A percentile compares a stretch with the other conserved stretches of the same genome.
Evolutionary conservation across 2,329 filamentous ascomycete species (phyloP).

Genomic region (Colletotrichum sp.): DNA sequence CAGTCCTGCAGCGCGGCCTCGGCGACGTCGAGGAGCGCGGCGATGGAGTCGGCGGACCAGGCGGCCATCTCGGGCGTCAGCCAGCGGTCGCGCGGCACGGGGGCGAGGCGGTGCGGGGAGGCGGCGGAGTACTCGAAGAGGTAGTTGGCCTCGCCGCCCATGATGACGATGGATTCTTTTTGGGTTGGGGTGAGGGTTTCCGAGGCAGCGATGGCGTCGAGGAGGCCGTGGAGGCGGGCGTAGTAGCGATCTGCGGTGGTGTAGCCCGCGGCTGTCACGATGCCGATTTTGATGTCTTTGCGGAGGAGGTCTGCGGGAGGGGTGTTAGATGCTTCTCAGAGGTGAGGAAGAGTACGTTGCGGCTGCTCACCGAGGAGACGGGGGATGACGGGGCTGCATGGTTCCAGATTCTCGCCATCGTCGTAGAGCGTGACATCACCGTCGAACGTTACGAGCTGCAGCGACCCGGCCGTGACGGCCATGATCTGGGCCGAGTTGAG

Average conservation of each 20-base stretch:
- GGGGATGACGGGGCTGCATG: conserved; percentile 78
- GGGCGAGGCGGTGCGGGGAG: conserved; percentile 69
- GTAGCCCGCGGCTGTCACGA: conserved; percentile 96
- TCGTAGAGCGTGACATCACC: conserved; percentile 97
- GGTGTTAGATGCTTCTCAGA: not conserved
- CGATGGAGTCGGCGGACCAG: conserved; percentile 80
- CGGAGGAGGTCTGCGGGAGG: conserved; percentile 66
- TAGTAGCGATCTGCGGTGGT: conserved; percentile 88
- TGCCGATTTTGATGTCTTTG: conserved; percentile 84
- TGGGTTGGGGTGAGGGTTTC: conserved; percentile 65
- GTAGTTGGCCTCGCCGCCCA: conserved; percentile 97
- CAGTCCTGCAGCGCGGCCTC: conserved; percentile 85
- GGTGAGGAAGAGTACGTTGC: not conserved
- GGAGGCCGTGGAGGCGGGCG: conserved; percentile 81
- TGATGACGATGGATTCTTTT: conserved; percentile 83
- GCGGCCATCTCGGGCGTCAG: conserved; percentile 77
- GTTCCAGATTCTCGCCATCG: conserved; percentile 80
- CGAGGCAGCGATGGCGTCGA: conserved; percentile 75
- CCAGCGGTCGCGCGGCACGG: conserved; percentile 72
- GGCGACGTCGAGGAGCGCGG: conserved; percentile 83
- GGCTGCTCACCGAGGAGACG: conserved; percentile 53
- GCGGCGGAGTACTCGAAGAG: conserved; percentile 78
- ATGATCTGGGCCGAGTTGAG: conserved; percentile 95
- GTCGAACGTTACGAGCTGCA: conserved; percentile 93
- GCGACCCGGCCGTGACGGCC: conserved; percentile 75